These are phyloP conservation scores for Albatrellus sp. DNA, from an alignment of 1,284 basidiomycete genomes.

Conservation along the genomic window DNA sequence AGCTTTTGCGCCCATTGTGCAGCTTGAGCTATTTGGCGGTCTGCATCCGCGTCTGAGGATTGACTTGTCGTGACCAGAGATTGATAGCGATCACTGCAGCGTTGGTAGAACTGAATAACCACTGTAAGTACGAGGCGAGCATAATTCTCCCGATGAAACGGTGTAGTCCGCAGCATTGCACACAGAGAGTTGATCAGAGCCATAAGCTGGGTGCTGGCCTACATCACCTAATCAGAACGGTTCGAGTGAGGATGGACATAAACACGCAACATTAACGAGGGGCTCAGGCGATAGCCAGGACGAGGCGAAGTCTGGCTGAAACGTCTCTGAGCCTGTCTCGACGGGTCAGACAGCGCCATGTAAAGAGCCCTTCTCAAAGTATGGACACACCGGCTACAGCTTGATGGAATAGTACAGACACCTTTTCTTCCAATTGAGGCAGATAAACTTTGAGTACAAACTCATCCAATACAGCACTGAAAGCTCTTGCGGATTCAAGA, in stretches of 20 bases:
- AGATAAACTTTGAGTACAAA: constrained; percentile 92
- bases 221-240: background rate
- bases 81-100: constrained; percentile 82
- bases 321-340: constrained; percentile 64
- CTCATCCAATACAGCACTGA: constrained; percentile 78
- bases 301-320: constrained; percentile 65
- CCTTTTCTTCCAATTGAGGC: constrained; percentile 92
- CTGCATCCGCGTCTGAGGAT: constrained; percentile 23
- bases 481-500: constrained; percentile 55
- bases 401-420: constrained; percentile 78
- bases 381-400: constrained; percentile 55
- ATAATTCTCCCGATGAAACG: constrained; percentile 93
- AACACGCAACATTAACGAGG: constrained; percentile 57
- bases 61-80: constrained; percentile 44
- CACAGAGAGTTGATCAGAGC: constrained; percentile 89
- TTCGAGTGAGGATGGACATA: background rate
- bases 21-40: constrained; percentile 45
- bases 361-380: constrained; percentile 1
- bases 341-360: background rate
- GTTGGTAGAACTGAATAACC: constrained; percentile 93
- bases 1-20: constrained; percentile 80
- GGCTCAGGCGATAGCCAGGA: constrained; percentile 53
- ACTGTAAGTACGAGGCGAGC: constrained; percentile 91
- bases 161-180: constrained; percentile 85
- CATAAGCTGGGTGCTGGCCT: constrained; percentile 80